These are phyloP conservation scores for Guadua angustifolia DNA, from an alignment of 176 grass and related monocot species.

Conservation along the genomic window DNA sequence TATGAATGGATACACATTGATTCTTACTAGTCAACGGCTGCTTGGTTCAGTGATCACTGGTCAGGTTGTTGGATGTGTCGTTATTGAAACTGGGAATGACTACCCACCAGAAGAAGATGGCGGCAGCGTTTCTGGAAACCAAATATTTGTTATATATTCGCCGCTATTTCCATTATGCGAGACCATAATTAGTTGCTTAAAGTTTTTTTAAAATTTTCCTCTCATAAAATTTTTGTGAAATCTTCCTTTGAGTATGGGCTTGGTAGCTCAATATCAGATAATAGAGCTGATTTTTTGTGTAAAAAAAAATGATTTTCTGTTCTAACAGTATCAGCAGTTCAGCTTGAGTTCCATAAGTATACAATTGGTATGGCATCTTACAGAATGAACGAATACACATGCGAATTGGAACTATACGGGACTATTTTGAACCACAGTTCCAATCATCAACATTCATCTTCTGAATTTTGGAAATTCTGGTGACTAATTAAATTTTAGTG, in stretches of 20 bases:
- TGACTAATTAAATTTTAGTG: neutral
- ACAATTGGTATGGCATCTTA: neutral
- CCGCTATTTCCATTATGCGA: neutral
- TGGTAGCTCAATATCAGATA: neutral
- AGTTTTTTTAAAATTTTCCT: neutral
- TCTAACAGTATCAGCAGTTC: neutral
- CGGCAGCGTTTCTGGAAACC: neutral
- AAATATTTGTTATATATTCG: neutral
- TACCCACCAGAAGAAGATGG: neutral
- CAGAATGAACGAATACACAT: neutral
- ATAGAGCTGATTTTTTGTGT: too few relatives aligned
- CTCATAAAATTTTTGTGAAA: neutral
- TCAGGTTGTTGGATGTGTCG: conserved; percentile 21
- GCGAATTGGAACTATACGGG: neutral
- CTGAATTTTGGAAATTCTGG: neutral
- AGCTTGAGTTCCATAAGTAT: neutral
- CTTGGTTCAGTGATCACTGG: neutral
- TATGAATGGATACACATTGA: neutral
- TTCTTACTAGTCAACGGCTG: neutral
- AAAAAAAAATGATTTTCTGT: neutral
- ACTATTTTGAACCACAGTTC: neutral
- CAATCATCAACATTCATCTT: neutral
- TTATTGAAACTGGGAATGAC: neutral
- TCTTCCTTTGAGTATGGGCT: neutral
- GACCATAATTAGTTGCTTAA: neutral